Percentiles rank a stretch among this genome's conserved stretches.
These are phyloP conservation scores for Mucuna pruriens DNA, from an alignment of 306 rosid species.

Conservation along the genomic window DNA sequence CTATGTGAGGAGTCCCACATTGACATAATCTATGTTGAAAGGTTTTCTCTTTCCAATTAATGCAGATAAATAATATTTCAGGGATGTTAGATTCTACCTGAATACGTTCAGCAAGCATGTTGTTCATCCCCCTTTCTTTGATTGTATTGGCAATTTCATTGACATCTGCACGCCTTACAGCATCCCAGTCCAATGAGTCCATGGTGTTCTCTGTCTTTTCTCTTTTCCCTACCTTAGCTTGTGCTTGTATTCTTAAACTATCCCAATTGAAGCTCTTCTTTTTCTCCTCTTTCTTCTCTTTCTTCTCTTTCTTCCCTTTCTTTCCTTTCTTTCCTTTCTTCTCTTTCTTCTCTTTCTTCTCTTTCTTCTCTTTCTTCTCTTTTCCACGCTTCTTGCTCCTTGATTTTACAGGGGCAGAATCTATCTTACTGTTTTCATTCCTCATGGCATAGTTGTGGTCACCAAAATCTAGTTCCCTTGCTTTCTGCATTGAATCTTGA, in stretches of 20 bases:
- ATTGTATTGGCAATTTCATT: conserved; percentile 76
- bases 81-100: conserved; percentile 50
- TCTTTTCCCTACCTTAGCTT: conserved; percentile 56
- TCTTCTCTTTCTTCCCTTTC: too few species aligned
- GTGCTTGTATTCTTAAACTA: conserved; percentile 59
- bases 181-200: conserved; percentile 96
- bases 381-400: conserved; percentile 49
- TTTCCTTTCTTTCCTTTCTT: too few species aligned
- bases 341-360: too few species aligned
- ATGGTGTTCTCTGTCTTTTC: conserved; percentile 61
- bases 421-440: conserved; percentile 48
- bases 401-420: conserved; percentile 47
- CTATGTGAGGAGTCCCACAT: too few species aligned
- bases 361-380: too few species aligned
- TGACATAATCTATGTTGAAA: conserved; percentile 24
- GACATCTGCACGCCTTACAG: conserved; percentile 78
- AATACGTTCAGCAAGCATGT: conserved; percentile 89
- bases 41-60: conserved; percentile 1
- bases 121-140: conserved; percentile 95
- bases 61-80: conserved; percentile 15
- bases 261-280: conserved; percentile 64
- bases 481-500: conserved; percentile 44
- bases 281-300: too few species aligned
- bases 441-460: conserved; percentile 38
- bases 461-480: conserved; percentile 44